Evolutionary conservation across 1,284 basidiomycete species (phyloP).

Genomic region (Dichomitus squalens): DNA sequence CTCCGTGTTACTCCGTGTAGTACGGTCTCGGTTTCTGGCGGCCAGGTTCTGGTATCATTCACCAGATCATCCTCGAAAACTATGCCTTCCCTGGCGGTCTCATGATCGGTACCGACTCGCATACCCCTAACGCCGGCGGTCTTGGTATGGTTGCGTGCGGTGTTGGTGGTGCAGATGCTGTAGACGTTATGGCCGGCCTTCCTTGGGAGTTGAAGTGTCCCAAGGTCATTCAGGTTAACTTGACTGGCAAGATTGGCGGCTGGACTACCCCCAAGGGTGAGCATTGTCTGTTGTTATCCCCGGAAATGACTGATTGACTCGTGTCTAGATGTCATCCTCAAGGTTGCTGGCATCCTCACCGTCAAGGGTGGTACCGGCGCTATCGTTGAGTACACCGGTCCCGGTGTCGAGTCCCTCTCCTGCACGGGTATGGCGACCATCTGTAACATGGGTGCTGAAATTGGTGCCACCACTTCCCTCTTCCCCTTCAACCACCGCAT

Average conservation of each 20-base stretch:
- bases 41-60: slow-evolving; percentile 98
- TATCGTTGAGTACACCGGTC: slow-evolving; percentile 93
- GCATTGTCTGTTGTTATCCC: slow-evolving; percentile 19
- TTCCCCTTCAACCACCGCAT: slow-evolving; percentile 99
- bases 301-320: background rate
- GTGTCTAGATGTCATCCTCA: slow-evolving; percentile 87
- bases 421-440: slow-evolving; percentile 99
- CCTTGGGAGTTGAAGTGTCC: slow-evolving; percentile 99
- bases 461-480: slow-evolving; percentile 97
- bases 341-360: slow-evolving; percentile 96
- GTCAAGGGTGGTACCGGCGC: slow-evolving; percentile 98
- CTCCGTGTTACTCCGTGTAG: slow-evolving; percentile 37
- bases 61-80: slow-evolving; percentile 98
- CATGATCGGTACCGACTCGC: slow-evolving; percentile 99
- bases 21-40: slow-evolving; percentile 99
- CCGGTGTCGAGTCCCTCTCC: slow-evolving; percentile 95
- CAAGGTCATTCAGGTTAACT: slow-evolving; percentile 97
- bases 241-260: slow-evolving; percentile 93
- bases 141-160: slow-evolving; percentile 99
- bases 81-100: slow-evolving; percentile 99
- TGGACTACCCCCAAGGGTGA: slow-evolving; percentile 98
- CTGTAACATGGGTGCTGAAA: slow-evolving; percentile 99
- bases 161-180: slow-evolving; percentile 99
- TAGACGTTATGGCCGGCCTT: slow-evolving; percentile 97
- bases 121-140: slow-evolving; percentile 99